phyloP scores from a whole-genome alignment of 164 flowering plant genomes.

The Amborella trichopoda region DNA sequence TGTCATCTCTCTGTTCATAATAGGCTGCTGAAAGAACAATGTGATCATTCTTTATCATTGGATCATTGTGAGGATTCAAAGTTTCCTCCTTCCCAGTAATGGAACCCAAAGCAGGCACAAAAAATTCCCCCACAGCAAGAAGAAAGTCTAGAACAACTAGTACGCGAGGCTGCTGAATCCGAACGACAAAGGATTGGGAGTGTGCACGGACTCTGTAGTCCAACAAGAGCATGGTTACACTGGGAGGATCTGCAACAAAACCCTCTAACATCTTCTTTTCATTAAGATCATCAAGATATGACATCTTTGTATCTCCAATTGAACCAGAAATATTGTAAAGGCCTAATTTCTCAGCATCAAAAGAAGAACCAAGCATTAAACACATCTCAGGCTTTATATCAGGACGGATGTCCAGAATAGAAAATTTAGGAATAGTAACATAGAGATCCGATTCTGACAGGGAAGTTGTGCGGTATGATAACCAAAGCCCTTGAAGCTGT shows the following conservation, averaged over 20 bases:
- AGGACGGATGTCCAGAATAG: slow-evolving; percentile 74
- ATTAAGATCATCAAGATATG: slow-evolving; percentile 16
- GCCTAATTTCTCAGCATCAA: slow-evolving; percentile 52
- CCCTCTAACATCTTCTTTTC: slow-evolving; percentile 17
- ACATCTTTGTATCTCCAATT: slow-evolving; percentile 22
- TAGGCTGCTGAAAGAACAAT: slow-evolving; percentile 49
- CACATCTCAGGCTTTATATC: slow-evolving; percentile 91
- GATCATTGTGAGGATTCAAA: slow-evolving; percentile 86
- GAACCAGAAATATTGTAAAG: slow-evolving; percentile 2
- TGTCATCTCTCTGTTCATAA: slow-evolving; percentile 68
- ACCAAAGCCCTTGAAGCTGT: slow-evolving; percentile 98
- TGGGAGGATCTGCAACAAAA: slow-evolving; percentile 34
- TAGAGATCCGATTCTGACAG: slow-evolving; percentile 83
- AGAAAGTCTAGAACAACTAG: slow-evolving; percentile 96
- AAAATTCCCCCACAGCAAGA: slow-evolving; percentile 83
- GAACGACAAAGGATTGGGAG: slow-evolving; percentile 75
- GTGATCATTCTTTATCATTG: slow-evolving; percentile 42
- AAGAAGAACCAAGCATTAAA: slow-evolving; percentile 89
- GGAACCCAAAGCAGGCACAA: slow-evolving; percentile 84
- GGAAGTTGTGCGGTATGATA: slow-evolving; percentile 89
- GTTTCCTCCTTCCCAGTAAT: slow-evolving; percentile 90
- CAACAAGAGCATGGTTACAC: slow-evolving; percentile 82
- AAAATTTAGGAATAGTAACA: slow-evolving; percentile 78
- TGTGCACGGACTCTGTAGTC: slow-evolving; percentile 65
- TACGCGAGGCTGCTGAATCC: slow-evolving; percentile 88